Percentiles rank a stretch among this genome's conserved stretches.
phyloP scores from a whole-genome alignment of 177 flowering plant species.

The Vitis hybrid region DNA sequence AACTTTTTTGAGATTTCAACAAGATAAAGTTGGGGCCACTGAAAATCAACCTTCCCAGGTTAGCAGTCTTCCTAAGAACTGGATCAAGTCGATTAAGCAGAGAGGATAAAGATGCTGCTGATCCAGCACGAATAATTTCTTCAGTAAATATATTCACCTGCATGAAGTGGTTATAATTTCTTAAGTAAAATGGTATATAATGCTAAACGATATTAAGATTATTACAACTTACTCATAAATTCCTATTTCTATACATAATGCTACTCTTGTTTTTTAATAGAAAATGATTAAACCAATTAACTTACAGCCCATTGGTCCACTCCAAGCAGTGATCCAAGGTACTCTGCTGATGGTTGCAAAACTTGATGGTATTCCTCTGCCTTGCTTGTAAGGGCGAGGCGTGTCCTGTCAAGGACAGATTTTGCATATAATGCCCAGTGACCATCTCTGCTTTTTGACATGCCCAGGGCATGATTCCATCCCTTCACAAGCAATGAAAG shows the following conservation, averaged over 20 bases:
- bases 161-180: slow-evolving; percentile 19
- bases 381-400: slow-evolving; percentile 87
- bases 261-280: too few relatives aligned
- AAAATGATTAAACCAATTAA: slow-evolving; percentile 1
- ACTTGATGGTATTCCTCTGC: slow-evolving; percentile 78
- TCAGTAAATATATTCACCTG: slow-evolving; percentile 94
- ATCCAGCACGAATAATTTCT: slow-evolving; percentile 96
- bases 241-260: too few relatives aligned
- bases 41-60: slow-evolving; percentile 77
- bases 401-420: slow-evolving; percentile 92
- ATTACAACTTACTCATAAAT: too few relatives aligned
- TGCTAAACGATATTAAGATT: too few relatives aligned
- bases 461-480: slow-evolving; percentile 68
- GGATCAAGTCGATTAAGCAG: slow-evolving; percentile 97
- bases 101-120: slow-evolving; percentile 90
- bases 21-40: slow-evolving; percentile 1
- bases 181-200: too few relatives aligned
- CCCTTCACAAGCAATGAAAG: slow-evolving; percentile 46
- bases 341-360: slow-evolving; percentile 93
- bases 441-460: slow-evolving; percentile 51
- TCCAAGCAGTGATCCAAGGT: slow-evolving; percentile 84
- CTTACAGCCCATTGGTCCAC: slow-evolving; percentile 91
- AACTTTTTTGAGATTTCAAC: slow-evolving; percentile 3
- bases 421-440: slow-evolving; percentile 92
- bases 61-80: slow-evolving; percentile 80